These are phyloP conservation scores for Pelargonium fulgidum DNA, from an alignment of 441 rosid species.

Conservation along the genomic window DNA sequence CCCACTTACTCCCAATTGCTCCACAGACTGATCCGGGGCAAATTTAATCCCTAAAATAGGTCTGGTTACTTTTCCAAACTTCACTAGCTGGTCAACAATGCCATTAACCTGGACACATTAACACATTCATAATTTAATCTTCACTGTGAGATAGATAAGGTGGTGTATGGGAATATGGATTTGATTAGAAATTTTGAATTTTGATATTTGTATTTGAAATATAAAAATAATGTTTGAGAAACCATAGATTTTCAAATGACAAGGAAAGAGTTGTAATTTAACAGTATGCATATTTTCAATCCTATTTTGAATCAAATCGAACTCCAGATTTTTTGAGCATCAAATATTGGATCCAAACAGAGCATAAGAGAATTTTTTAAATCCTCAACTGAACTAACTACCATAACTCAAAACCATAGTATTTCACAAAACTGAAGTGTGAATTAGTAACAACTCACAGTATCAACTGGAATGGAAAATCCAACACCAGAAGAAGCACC, in stretches of 20 bases:
- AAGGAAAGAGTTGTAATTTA: background rate
- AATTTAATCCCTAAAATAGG: conserved; percentile 93
- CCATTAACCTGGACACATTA: conserved; percentile 57
- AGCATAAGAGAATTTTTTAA: background rate
- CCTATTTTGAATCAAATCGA: too few species aligned
- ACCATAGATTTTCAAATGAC: conserved; percentile 4
- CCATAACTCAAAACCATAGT: background rate
- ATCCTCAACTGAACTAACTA: background rate
- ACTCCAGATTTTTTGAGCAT: too few species aligned
- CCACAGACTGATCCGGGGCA: conserved; percentile 98
- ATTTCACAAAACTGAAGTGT: background rate
- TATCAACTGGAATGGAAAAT: conserved; percentile 95
- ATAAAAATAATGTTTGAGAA: background rate
- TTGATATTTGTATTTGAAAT: too few species aligned
- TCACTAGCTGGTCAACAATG: conserved; percentile 86
- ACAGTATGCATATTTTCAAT: too few species aligned
- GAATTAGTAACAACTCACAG: conserved; percentile 44
- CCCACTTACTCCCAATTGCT: conserved; percentile 94
- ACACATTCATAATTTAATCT: too few species aligned
- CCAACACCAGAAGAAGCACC: conserved; percentile 99
- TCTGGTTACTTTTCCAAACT: conserved; percentile 79
- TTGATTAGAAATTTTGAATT: too few species aligned
- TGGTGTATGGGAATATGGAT: too few species aligned
- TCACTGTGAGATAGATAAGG: too few species aligned
- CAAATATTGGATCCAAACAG: background rate